Evolutionary conservation across 306 rosid genomes (phyloP), one percentile per base, ranked within the genome.

Genomic region (Dryas drummondii): DNA sequence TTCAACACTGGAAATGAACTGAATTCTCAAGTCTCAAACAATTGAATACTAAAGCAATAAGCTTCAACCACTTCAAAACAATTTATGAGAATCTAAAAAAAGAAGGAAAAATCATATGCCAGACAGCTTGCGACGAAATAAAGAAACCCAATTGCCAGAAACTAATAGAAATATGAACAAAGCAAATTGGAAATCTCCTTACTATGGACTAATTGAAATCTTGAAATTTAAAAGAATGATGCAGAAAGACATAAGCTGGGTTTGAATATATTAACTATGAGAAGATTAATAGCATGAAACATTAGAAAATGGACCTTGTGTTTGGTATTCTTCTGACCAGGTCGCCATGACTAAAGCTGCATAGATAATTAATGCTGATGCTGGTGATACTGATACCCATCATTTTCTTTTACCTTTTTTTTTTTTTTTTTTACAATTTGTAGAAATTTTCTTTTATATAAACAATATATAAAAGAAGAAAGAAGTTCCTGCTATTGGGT

Each of bases 271-370:
- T 19, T 4, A 17, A 55, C 44, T 2, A 9, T 22, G 66, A 56
- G 54, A 71, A 44, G 54, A 56, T 45, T 7, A 13, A 26, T 11
- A 14, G 3, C 41, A 42, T 17, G 41, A 11, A 5, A 70, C 5
- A 14, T 8, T 37, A 7, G 44, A 58, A 45, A 58, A 44, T 16
- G 17, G 27, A 56, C 72, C 55, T 80, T 13, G 27, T 11, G 73
- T 37, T 58, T 27, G 49, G 75, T 74, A 47, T 68, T 59, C 44
- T 27, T 76, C 76, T 72, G 91, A 89, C 88, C 81, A 74, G 70
- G 87, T 83, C 84, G 61, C 59, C 76, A 67, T 68, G 63, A 66
- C 62, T 68, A 81, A 69, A 37, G 81, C 17, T 32, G 84, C 32
- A 60, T 41, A 27, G 58, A 27, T 80, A 61, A 42, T 15, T 2